Evolutionary conservation across 768 basidiomycete species (phyloP), one percentile per base, ranked within the genome.

Genomic region (Termitomyces sp.): DNA sequence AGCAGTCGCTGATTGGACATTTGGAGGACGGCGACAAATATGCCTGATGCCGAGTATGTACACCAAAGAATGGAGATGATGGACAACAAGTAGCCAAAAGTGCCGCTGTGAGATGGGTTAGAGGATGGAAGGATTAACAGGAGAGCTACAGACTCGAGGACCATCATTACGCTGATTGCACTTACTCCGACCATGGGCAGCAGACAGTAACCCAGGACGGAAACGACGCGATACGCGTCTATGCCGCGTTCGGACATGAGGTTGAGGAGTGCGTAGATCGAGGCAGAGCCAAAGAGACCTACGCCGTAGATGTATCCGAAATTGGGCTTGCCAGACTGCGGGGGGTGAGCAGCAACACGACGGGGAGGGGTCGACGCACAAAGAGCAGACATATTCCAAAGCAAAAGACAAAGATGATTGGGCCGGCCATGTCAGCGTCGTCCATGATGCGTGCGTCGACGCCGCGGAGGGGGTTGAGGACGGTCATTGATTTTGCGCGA

Each of bases 271-370:
- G 87, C 84, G 79, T 98, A 98, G 69, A 98, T 87, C 27, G 93
- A 92, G 13, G 84, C 81, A 7, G 90, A 93, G 53, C 97, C 97
- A 64, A 98, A 83, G n/a, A 98, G 82, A 53, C 90, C 96, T 61
- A 99, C 92, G 37, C 96, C 97, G 70, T 99, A 99, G 58, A 98
- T 98, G 71, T 98, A 98, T 49, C 92, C 94, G 72, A 99, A 99
- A 69, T 98, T 97, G 4, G 92, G 91, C 77, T 97, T 98, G 58
- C 97, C 97, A 6, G 96, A 97, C 97, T 99, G 62, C 31, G 39
- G 32, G 53, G 55, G 31, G 57, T 56, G 18, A 59, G 49, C n/a
- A n/a, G n/a, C 32, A 46, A 51, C n/a, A 32, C 18, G 24, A 9
- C 22, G 7, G 44, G 5, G 27, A 18, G 9, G 8, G n/a, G 1